Base-by-base conservation (phyloP, 164 flowering plant species). In the Piper betle region DNA sequence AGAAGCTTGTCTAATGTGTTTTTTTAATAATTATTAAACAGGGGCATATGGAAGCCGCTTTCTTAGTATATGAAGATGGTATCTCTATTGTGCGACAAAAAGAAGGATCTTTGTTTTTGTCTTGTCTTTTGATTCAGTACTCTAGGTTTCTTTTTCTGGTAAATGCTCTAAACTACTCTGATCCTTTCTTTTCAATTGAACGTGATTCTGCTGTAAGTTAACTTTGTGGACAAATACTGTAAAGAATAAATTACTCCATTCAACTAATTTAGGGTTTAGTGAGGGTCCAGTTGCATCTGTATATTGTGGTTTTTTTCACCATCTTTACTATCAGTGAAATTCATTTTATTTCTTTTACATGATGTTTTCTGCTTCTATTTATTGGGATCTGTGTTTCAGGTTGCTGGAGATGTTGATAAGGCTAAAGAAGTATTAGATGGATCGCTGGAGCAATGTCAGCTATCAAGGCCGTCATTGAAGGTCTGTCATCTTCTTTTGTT, bases 1-100 rank as follows among this genome's bases (percentile, higher is more conserved):
- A 20, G 19, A n/a, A 9, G 42, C 12, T 6, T 42, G 16, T 4
- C 18, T 41, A 37, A 57, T 18, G 25, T 52, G 7, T 33, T 59
- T 37, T 41, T 59, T 33, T 17, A 37, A 43, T 62, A 54, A 52
- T 64, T 46, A 42, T 46, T 60, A 74, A 67, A 37, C 78, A 94
- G 99, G 99, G 99, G 20, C 81, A 88, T 18, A 54, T 67, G 64
- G 88, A 91, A 64, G 91, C 86, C 68, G 95, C 97, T 6, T 83
- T 77, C 57, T 75, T 84, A 37, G 60, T 88, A 56, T 94, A 85
- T 72, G 97, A 91, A 62, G 90, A 88, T 74, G 91, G 93, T 16
- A 85, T 94, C 72, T 85, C 97, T n/a, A 83, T 88, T 73, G 99
- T 91, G 67, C 86, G 84, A 65, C 96, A 91, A 41, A 94, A 94